Base-by-base conservation (phyloP, 2,329 filamentous ascomycete species). In the Fusarium pseudocircinatum region DNA sequence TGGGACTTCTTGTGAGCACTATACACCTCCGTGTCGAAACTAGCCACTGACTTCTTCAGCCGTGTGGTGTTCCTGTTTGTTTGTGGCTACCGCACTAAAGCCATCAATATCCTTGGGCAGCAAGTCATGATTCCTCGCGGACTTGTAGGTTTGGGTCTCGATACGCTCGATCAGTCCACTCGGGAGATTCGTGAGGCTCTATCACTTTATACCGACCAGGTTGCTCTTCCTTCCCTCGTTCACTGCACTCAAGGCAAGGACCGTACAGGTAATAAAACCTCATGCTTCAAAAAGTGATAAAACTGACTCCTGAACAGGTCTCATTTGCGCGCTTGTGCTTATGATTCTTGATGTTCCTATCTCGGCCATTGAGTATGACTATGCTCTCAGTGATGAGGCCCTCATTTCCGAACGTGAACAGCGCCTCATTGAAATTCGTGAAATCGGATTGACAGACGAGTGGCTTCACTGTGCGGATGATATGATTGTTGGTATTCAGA, bases 201-300 rank as follows among this genome's bases (percentile, higher is more conserved):
- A 40, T 73, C 70, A 14, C 64, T 82, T 2, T 83, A 81, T 58
- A 72, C 79, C 10, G 60, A 62, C 13, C 30, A 69, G 6, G 75
- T 80, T 1, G 85, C 85, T 22, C 90, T 91, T 71, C 94, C 94
- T 0, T 81, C 91, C 2, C 79, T 97, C 13, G 83, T 96, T 6
- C 94, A 97, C 81, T 97, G 95, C 81, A 96, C 94, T 2, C 94
- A 97, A 78, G 95, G 95, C 65, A 97, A 97, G 80, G 95, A 97
- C 78, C 89, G 95, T 5, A 84, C 83, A 62, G 81, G 81, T 81
- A 67, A 58, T 26, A 24, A 13, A 7, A 18, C 11, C 22, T 7
- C 13, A 18, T 14, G 30, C 37, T n/a, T 24, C 10, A 9, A 28
- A 14, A 10, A 30, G 26, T 9, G 26, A 5, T 28, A 8, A 34